Percentiles rank a stretch among this genome's conserved stretches.
These are phyloP conservation scores for Ogataea neopini DNA, from an alignment of 805 yeast genomes.

Conservation along the genomic window DNA sequence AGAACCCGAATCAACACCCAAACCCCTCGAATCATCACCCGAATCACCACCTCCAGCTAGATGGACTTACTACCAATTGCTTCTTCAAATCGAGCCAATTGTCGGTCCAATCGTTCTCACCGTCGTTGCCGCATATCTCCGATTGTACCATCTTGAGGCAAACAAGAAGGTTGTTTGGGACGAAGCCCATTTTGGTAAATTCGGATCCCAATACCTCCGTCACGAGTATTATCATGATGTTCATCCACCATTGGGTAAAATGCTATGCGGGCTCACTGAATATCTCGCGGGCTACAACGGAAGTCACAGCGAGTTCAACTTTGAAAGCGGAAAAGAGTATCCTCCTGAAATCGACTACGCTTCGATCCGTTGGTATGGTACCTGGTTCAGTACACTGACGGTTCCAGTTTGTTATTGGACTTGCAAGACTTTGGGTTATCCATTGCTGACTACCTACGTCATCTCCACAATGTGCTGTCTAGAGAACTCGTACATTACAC, in stretches of 20 bases:
- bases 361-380: conserved; percentile 72
- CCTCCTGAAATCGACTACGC: conserved; percentile 63
- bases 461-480: conserved; percentile 62
- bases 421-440: conserved; percentile 57
- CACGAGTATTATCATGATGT: conserved; percentile 95
- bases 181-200: conserved; percentile 93
- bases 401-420: conserved; percentile 74
- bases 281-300: conserved; percentile 76
- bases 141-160: conserved; percentile 59
- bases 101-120: conserved; percentile 48
- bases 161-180: conserved; percentile 77
- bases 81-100: conserved; percentile 31
- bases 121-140: conserved; percentile 48
- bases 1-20: not conserved
- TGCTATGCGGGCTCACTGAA: conserved; percentile 87
- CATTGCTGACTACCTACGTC: conserved; percentile 54
- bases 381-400: conserved; percentile 63
- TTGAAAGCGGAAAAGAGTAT: conserved; percentile 63
- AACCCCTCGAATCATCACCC: too few species aligned
- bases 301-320: conserved; percentile 59
- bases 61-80: too few species aligned
- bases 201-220: conserved; percentile 85
- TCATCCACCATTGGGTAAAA: conserved; percentile 96
- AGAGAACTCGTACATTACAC: conserved; percentile 67
- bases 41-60: too few species aligned